phyloP scores from a whole-genome alignment of 2,329 filamentous ascomycete genomes.

The Elsinoe ampelina region DNA sequence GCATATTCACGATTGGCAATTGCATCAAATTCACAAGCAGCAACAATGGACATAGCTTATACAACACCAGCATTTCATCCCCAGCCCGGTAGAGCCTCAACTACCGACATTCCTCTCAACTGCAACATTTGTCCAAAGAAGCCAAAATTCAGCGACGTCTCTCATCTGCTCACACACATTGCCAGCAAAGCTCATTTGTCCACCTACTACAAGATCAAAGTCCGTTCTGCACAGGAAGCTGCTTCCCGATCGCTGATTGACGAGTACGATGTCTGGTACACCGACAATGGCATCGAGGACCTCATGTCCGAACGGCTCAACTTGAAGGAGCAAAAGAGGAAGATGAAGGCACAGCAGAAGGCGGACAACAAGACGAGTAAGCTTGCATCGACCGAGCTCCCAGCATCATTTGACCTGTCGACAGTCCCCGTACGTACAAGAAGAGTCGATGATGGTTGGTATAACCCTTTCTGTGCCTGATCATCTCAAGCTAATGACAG shows the following conservation, averaged over 20 bases:
- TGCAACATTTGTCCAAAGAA: constrained; percentile 77
- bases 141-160: constrained; percentile 78
- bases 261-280: constrained; percentile 71
- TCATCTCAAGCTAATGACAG: neutral
- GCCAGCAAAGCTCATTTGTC: constrained; percentile 87
- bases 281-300: constrained; percentile 57
- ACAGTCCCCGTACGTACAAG: too few species aligned
- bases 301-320: constrained; percentile 70
- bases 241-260: constrained; percentile 54
- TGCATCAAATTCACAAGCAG: neutral
- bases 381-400: too few species aligned
- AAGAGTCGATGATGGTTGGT: too few species aligned
- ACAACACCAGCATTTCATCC: neutral
- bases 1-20: neutral
- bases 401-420: too few species aligned
- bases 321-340: constrained; percentile 50
- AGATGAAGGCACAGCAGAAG: constrained; percentile 36
- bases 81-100: neutral
- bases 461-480: too few species aligned
- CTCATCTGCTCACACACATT: constrained; percentile 85
- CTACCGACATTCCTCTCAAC: constrained; percentile 52
- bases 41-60: neutral
- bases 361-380: neutral
- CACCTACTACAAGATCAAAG: constrained; percentile 70
- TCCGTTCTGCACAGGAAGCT: constrained; percentile 55